Evolutionary conservation across 495 filamentous ascomycete genomes (phyloP).

Genomic region (Penicillium arizonense): DNA sequence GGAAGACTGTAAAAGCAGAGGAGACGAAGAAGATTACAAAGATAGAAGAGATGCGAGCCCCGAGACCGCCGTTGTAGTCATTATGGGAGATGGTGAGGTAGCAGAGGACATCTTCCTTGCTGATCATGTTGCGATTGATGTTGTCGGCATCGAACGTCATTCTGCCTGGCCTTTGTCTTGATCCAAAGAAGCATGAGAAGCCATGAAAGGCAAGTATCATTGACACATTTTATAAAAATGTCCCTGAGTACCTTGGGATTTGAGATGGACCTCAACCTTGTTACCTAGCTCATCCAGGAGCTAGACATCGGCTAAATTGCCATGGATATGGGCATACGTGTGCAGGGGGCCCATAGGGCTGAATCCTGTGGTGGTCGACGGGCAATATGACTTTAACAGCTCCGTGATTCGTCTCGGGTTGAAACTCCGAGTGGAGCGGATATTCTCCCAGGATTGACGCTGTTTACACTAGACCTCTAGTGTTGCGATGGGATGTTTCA

Average conservation of each 20-base stretch:
- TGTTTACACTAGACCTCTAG: too few relatives aligned
- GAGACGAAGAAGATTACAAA: conserved; percentile 42
- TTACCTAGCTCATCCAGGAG: background rate
- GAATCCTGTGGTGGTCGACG: background rate
- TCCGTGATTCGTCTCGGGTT: too few relatives aligned
- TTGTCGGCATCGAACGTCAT: conserved; percentile 31
- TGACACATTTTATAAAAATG: background rate
- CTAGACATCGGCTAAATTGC: background rate
- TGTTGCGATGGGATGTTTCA: too few relatives aligned
- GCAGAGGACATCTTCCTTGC: conserved; percentile 33
- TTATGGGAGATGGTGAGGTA: conserved; percentile 29
- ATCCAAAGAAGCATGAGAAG: background rate
- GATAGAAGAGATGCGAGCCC: conserved; percentile 38
- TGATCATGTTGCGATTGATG: conserved; percentile 33
- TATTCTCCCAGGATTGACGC: background rate
- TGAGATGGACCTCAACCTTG: background rate
- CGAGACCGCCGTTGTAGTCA: conserved; percentile 41
- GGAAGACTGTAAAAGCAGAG: conserved; percentile 53
- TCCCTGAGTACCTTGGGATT: background rate
- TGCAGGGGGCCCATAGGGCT: conserved; percentile 3
- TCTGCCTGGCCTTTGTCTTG: background rate
- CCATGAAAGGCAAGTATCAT: background rate
- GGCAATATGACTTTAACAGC: too few relatives aligned
- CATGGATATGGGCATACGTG: background rate
- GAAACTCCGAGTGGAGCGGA: background rate